These are phyloP conservation scores for Drechslerella stenobrocha DNA, from an alignment of 2,329 filamentous ascomycete genomes.

Conservation along the genomic window DNA sequence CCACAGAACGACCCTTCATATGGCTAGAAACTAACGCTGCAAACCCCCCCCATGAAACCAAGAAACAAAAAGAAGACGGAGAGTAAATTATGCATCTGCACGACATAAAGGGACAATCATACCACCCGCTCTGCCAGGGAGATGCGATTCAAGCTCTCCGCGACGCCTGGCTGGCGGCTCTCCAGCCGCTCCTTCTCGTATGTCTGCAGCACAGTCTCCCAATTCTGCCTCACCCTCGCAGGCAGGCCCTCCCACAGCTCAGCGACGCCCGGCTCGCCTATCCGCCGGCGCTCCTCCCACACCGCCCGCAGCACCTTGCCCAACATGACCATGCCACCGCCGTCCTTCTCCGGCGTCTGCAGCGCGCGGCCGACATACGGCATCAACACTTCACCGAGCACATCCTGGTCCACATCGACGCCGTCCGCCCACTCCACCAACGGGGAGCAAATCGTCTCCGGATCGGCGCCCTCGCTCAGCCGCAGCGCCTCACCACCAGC, in stretches of 20 bases:
- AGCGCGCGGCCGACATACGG: constrained; percentile 55
- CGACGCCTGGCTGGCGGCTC: constrained; percentile 21
- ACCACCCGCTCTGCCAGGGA: constrained; percentile 40
- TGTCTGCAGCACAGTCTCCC: constrained; percentile 30
- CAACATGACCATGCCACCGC: constrained; percentile 51
- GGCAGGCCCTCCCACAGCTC: constrained; percentile 33
- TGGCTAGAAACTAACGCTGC: too few species aligned
- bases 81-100: background rate
- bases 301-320: constrained; percentile 57
- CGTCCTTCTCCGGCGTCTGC: constrained; percentile 52
- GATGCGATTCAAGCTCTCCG: constrained; percentile 40
- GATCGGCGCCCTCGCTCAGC: constrained; percentile 46
- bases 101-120: constrained; percentile 7
- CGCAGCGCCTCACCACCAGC: constrained; percentile 49
- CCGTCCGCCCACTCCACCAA: constrained; percentile 46
- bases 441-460: constrained; percentile 51
- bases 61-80: background rate
- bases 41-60: background rate
- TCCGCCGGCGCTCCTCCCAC: constrained; percentile 64
- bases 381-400: constrained; percentile 58
- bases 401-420: constrained; percentile 52
- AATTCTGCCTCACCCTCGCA: constrained; percentile 23
- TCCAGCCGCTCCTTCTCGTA: constrained; percentile 40
- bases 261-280: constrained; percentile 56
- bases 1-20: background rate